phyloP scores from a whole-genome alignment of 2,329 filamentous ascomycete genomes.

The Trichoderma sp. region DNA sequence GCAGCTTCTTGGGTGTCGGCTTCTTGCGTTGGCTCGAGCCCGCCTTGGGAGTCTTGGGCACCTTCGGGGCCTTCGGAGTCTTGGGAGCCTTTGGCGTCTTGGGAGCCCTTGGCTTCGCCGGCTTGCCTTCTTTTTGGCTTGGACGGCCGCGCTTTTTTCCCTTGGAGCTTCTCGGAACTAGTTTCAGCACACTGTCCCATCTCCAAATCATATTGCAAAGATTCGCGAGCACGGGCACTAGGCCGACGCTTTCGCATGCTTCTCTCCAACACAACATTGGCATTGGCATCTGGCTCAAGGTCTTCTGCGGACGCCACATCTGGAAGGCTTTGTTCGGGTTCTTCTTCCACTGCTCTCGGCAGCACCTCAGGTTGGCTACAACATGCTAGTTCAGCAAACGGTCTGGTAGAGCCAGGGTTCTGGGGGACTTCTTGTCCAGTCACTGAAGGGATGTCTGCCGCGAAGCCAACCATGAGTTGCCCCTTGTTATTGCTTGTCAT shows the following conservation, averaged over 20 bases:
- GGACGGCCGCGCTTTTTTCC: not conserved
- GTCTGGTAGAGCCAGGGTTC: not conserved
- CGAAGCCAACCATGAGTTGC: conserved; percentile 15
- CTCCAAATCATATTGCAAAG: conserved; percentile 2
- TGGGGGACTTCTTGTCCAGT: not conserved
- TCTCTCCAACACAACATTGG: not conserved
- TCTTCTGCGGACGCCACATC: not conserved
- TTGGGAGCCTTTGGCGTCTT: not conserved
- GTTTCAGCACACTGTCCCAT: conserved; percentile 4
- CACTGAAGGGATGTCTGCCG: not conserved
- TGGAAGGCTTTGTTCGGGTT: not conserved
- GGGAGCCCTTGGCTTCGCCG: not conserved
- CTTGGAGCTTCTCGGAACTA: conserved; percentile 1
- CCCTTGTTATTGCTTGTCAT: conserved; percentile 17
- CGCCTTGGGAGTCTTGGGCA: not conserved
- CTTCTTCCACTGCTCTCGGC: conserved; percentile 5
- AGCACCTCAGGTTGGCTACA: not conserved
- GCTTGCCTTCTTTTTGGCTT: not conserved
- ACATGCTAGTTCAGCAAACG: not conserved
- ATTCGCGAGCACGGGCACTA: conserved; percentile 13
- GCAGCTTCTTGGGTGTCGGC: not conserved
- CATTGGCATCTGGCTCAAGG: not conserved
- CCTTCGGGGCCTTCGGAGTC: not conserved
- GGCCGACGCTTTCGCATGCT: conserved; percentile 5
- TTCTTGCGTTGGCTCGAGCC: not conserved